Conservation (phyloP, 2,329 filamentous ascomycete species). For the Dryadomyces quercivorus region DNA sequence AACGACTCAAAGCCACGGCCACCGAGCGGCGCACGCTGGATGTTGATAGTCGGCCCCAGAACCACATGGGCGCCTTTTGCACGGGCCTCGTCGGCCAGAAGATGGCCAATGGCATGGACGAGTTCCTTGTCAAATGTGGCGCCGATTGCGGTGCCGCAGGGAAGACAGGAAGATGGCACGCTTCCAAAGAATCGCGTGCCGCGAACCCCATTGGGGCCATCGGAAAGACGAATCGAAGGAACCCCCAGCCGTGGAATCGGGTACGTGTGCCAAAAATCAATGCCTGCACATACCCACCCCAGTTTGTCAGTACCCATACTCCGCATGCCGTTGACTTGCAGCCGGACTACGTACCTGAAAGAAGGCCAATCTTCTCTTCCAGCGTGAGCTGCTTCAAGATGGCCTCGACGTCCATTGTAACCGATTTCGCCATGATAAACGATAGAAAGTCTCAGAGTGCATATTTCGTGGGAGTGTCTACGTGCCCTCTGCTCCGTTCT, state of each 20-base stretch:
- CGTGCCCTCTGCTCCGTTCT: too few species aligned
- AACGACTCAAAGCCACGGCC: conserved; percentile 27
- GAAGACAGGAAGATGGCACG: conserved; percentile 32
- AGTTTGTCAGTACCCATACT: too few species aligned
- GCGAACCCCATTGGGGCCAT: conserved; percentile 22
- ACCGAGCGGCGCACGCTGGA: conserved; percentile 25
- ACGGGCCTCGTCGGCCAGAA: conserved; percentile 54
- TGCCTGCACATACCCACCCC: conserved; percentile 8
- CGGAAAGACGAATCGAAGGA: conserved; percentile 20
- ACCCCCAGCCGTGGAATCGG: conserved; percentile 17
- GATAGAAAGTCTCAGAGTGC: too few species aligned
- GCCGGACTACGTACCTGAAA: too few species aligned
- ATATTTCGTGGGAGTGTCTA: too few species aligned
- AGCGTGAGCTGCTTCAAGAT: too few species aligned
- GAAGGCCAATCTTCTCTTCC: too few species aligned
- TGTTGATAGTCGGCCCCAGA: conserved; percentile 45
- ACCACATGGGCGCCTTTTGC: conserved; percentile 58
- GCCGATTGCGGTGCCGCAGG: conserved; percentile 33
- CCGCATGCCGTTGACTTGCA: too few species aligned
- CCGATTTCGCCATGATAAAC: too few species aligned
- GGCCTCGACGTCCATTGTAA: too few species aligned
- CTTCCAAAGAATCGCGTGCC: conserved; percentile 19
- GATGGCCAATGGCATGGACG: conserved; percentile 48
- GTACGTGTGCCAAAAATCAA: conserved; percentile 19
- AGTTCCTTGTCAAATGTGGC: conserved; percentile 56